Evolutionary conservation across 345 rosid species (phyloP).

Genomic region (Carallia brachiata): DNA sequence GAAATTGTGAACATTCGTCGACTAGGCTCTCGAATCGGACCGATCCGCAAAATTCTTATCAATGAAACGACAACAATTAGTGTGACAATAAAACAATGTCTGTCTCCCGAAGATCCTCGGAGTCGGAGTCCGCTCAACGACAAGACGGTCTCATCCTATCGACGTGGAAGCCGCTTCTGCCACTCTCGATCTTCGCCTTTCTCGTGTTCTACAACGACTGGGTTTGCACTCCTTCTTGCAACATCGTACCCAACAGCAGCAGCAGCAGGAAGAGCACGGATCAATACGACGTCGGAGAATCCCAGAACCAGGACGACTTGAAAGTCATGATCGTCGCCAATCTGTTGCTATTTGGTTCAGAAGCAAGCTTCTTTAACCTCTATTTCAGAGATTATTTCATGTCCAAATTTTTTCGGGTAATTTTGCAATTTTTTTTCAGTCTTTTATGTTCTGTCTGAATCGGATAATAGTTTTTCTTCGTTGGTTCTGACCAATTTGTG

Average conservation of each 20-base stretch:
- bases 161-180: conserved; percentile 32
- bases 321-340: conserved; percentile 58
- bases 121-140: not conserved
- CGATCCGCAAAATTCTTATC: too few species aligned
- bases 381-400: conserved; percentile 52
- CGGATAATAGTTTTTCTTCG: not conserved
- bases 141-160: conserved; percentile 13
- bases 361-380: conserved; percentile 32
- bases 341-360: conserved; percentile 46
- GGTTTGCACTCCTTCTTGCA: conserved; percentile 50
- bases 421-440: not conserved
- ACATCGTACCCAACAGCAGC: conserved; percentile 21
- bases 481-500: conserved; percentile 1
- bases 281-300: conserved; percentile 9
- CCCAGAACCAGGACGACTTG: conserved; percentile 23
- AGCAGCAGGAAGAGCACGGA: not conserved
- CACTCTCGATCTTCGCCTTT: conserved; percentile 29
- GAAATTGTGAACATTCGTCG: too few species aligned
- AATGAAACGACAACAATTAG: too few species aligned
- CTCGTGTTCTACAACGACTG: conserved; percentile 40
- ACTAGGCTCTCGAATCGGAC: too few species aligned
- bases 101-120: too few species aligned
- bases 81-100: too few species aligned
- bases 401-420: conserved; percentile 55
- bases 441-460: not conserved